Evolutionary conservation across 2,329 filamentous ascomycete genomes (phyloP), one percentile per base, ranked within the genome.

Genomic region (Arthrobotrys iridis): DNA sequence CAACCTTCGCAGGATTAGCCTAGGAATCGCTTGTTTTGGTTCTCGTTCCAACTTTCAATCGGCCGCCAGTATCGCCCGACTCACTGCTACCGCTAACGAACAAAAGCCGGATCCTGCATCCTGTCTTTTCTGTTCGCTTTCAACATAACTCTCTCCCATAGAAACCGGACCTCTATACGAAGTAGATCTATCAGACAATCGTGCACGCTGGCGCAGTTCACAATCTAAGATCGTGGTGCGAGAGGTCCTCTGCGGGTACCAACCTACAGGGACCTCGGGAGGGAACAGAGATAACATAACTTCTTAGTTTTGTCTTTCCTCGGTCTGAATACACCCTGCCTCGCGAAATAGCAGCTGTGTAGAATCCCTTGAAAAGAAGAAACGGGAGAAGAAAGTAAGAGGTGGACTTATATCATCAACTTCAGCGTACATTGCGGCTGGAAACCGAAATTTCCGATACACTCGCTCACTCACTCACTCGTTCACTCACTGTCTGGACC

Each of bases 261-360:
- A 75, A 68, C 71, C 71, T 75, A 75, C 71, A 75, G 63, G 71
- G 71, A 75, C 71, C 71, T 75, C 71, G 55, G 71, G 71, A 75
- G 71, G 71, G 63, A 68, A 26, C 50, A 50, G 10, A 43, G 13
- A 37, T n/a, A 24, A 28, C 40, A 20, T 15, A n/a, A 33, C 35
- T 66, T 40, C 37, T 52, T 55, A 57, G n/a, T 46, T 46, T 24
- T 43, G 40, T 45, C 18, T 15, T 64, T 22, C n/a, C n/a, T n/a
- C 33, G 10, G 30, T 58, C 24, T 15, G 33, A 28, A 50, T 10
- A 58, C 11, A 59, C 48, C 28, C n/a, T n/a, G n/a, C 22, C 11
- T 50, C 6, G 45, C 45, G 45, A 28, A 24, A n/a, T n/a, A 22
- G 45, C 8, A 50, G 45, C 45, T 22, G 45, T 10, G 7, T 45